phyloP scores from a whole-genome alignment of 371 early-diverging fungal species.

The Coemansia sp. region DNA sequence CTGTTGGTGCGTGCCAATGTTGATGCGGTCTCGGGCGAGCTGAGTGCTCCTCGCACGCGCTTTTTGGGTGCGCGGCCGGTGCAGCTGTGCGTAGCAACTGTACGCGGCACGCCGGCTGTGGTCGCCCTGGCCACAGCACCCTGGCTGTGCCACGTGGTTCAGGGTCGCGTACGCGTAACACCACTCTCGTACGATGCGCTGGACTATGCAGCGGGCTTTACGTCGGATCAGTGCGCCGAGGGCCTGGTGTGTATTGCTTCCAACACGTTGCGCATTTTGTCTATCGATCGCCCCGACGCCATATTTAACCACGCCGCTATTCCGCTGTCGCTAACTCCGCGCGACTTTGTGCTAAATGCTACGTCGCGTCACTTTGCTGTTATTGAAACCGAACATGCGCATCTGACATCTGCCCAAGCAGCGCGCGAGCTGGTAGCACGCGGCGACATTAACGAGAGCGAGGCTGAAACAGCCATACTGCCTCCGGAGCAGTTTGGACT shows the following conservation, averaged over 20 bases:
- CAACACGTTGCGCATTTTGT: constrained; percentile 82
- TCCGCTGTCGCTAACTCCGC: constrained; percentile 87
- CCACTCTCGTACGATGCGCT: constrained; percentile 73
- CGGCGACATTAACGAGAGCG: constrained; percentile 17
- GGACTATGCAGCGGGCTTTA: constrained; percentile 81
- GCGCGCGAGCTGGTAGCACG: constrained; percentile 21
- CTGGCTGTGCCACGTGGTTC: constrained; percentile 87
- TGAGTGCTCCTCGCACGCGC: constrained; percentile 84
- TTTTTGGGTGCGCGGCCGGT: constrained; percentile 87
- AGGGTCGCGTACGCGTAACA: constrained; percentile 60
- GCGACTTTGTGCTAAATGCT: constrained; percentile 73
- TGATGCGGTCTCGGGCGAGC: constrained; percentile 74
- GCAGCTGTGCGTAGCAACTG: constrained; percentile 64
- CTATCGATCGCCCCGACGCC: constrained; percentile 80
- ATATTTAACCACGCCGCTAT: constrained; percentile 80
- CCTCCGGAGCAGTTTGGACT: constrained; percentile 75
- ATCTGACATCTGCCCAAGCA: constrained; percentile 19
- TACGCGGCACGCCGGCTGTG: constrained; percentile 62
- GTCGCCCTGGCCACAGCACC: constrained; percentile 84
- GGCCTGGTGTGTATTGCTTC: constrained; percentile 88
- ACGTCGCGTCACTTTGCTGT: constrained; percentile 79
- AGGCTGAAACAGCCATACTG: constrained; percentile 37
- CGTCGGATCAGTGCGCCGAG: constrained; percentile 86
- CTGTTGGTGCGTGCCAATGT: constrained; percentile 69
- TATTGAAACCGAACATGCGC: constrained; percentile 83